These are phyloP conservation scores for Fusarium sp. DNA, from an alignment of 2,329 filamentous ascomycete species.

Conservation along the genomic window DNA sequence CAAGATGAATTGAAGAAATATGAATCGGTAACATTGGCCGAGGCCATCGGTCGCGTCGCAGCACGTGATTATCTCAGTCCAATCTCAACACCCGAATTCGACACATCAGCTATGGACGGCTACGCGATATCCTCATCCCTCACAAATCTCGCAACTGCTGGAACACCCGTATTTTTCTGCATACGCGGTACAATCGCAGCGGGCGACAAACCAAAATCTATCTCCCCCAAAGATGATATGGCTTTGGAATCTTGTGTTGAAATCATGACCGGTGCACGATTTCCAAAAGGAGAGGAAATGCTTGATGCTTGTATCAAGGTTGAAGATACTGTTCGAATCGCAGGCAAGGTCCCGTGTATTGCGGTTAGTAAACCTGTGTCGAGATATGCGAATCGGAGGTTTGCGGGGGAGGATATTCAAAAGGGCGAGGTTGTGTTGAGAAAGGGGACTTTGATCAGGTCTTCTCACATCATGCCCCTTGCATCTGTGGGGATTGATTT, in stretches of 20 bases:
- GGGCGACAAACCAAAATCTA: not conserved
- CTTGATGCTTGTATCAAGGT: not conserved
- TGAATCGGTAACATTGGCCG: not conserved
- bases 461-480: not conserved
- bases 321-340: not conserved
- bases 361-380: fast-evolving
- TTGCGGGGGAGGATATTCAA: not conserved
- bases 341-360: fast-evolving
- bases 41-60: not conserved
- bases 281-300: not conserved
- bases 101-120: slow-evolving; percentile 5
- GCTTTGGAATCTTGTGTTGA: not conserved
- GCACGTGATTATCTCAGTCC: not conserved
- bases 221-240: fast-evolving
- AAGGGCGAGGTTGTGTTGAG: not conserved
- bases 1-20: not conserved
- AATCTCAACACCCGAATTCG: slow-evolving; percentile 1
- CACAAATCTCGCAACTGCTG: not conserved
- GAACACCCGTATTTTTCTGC: not conserved
- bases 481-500: not conserved
- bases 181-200: not conserved
- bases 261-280: not conserved
- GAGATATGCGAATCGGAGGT: not conserved
- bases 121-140: not conserved
- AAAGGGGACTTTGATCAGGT: not conserved